Conservation (phyloP, 2,329 filamentous ascomycete species). For the Aureobasidium pullulans region DNA sequence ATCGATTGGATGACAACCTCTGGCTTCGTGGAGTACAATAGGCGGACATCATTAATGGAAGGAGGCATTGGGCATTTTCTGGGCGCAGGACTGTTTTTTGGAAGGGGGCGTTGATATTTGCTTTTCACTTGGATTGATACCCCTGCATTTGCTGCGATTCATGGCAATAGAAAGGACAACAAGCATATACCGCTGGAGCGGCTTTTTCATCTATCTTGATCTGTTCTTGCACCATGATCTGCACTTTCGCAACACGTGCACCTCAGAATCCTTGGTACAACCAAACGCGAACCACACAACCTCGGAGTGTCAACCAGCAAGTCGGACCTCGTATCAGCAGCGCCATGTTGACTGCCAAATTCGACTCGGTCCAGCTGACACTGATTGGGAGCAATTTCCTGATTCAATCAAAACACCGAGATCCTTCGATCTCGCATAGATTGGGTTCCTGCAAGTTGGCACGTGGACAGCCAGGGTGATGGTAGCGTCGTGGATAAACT, state of each 20-base stretch:
- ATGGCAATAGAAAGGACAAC: constrained; percentile 8
- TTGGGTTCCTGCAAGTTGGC: not conserved
- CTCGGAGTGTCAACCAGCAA: not conserved
- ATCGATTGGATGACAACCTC: not conserved
- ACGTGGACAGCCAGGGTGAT: constrained; percentile 6
- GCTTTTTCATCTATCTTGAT: not conserved
- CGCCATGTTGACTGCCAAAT: not conserved
- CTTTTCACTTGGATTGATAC: not conserved
- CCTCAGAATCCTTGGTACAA: not conserved
- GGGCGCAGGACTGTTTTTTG: not conserved
- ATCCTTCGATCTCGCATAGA: not conserved
- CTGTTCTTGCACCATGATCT: not conserved
- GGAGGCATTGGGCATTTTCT: not conserved
- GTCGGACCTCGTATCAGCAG: not conserved
- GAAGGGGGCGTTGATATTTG: not conserved
- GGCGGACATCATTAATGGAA: not conserved
- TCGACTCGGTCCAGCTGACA: not conserved
- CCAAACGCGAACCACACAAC: not conserved
- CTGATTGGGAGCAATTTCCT: not conserved
- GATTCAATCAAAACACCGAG: not conserved
- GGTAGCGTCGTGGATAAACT: not conserved
- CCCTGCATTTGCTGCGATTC: constrained; percentile 11
- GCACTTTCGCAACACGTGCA: not conserved
- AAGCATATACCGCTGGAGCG: not conserved
- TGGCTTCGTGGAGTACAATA: not conserved